phyloP scores from a whole-genome alignment of 768 basidiomycete species.

The Pleurotus platypus region DNA sequence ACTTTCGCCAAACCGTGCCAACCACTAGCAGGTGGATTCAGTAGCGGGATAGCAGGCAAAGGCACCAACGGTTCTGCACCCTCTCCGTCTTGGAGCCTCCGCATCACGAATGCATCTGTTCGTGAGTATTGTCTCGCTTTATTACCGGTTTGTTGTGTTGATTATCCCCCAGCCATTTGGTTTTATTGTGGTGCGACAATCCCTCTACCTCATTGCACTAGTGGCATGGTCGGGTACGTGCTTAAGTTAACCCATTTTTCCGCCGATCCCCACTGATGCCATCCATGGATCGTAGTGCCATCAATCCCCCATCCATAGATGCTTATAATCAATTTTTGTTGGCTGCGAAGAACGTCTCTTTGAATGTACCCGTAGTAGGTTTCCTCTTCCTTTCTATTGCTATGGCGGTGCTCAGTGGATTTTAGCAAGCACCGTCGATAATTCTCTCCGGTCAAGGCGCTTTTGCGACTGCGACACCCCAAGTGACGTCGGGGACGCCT shows the following conservation, averaged over 20 bases:
- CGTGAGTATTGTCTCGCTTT: constrained; percentile 12
- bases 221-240: constrained; percentile 14
- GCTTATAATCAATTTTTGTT: constrained; percentile 4
- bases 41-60: constrained; percentile 26
- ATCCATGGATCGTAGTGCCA: constrained; percentile 3
- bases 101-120: constrained; percentile 26
- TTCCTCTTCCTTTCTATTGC: neutral
- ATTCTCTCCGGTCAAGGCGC: constrained; percentile 7
- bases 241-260: neutral
- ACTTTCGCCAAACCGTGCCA: constrained; percentile 33
- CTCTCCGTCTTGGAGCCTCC: constrained; percentile 28
- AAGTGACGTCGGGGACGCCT: constrained; percentile 1
- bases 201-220: constrained; percentile 31
- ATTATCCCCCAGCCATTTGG: constrained; percentile 17
- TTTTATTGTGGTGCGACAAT: constrained; percentile 19
- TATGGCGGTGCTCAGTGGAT: neutral
- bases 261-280: neutral
- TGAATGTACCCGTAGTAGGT: neutral
- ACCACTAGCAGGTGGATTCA: constrained; percentile 36
- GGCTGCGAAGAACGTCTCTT: constrained; percentile 9
- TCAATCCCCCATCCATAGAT: constrained; percentile 12
- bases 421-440: constrained; percentile 4
- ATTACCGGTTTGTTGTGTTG: constrained; percentile 16
- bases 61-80: constrained; percentile 16
- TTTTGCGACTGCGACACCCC: constrained; percentile 7